Evolutionary conservation across 225 moss, liverwort and hornwort species (phyloP), one percentile per base, ranked within the genome.

Genomic region (Climacium dendroides): DNA sequence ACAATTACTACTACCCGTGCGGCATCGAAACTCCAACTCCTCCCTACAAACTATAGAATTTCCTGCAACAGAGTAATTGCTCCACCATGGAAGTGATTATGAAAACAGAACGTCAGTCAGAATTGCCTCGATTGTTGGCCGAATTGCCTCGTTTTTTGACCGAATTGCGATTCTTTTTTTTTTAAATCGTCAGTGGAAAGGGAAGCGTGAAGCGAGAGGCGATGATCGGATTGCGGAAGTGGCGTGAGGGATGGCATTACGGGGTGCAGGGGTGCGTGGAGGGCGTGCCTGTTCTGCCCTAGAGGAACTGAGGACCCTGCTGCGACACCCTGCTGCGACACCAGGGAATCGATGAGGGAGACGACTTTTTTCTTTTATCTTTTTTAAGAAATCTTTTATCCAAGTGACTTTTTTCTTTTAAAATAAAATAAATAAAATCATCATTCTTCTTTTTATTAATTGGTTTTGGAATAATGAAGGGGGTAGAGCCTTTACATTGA

Each of bases 231-330:
- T 55, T 52, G 78, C 16, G 37, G 11, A 55, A 54, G 48, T 73
- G 79, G 41, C 52, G 70, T 70, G 81, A 71, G 35, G 52, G 20
- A 28, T 53, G 76, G 25, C 80, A 80, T 76, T 75, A 73, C 37
- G 6, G 20, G 83, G 39, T 8, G 74, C 57, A 74, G 84, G 58
- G 85, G 85, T 65, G 87, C 85, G 64, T 80, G 84, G 45, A 62
- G 62, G 28, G 55, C 81, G 87, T 89, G 89, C 84, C 89, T 81
- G 67, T 89, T 74, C 80, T 86, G 83, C 86, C 90, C 82, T 78
- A 79, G 48, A 35, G 66, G 72, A 63, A 54, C 54, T 53, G 58
- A 66, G 64, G 53, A 84, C 59, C 60, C 28, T 13, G 23, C 53
- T 75, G 75, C 73, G 47, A 73, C 45, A 72, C 32, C 19, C 29